phyloP scores from a whole-genome alignment of 1,284 basidiomycete genomes.

The Hypsizygus ulmarius region DNA sequence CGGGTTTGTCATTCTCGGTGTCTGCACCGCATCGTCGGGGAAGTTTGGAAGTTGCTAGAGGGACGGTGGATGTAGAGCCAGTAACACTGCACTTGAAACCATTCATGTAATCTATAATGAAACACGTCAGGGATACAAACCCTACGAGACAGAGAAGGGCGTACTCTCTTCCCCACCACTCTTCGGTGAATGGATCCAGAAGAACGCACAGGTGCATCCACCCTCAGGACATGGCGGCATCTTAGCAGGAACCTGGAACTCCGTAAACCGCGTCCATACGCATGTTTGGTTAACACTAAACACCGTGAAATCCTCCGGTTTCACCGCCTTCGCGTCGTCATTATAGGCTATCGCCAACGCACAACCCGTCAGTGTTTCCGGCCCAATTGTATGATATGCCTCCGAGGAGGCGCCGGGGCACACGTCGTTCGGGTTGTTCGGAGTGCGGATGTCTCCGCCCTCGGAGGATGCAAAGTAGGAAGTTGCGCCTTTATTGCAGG shows the following conservation, averaged over 20 bases:
- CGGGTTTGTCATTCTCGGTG: constrained; percentile 35
- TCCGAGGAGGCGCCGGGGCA: constrained; percentile 45
- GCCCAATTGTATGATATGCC: constrained; percentile 53
- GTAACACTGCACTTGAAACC: constrained; percentile 72
- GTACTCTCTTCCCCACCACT: constrained; percentile 36
- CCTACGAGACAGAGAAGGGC: constrained; percentile 6
- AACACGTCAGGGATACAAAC: neutral
- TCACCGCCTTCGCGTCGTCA: constrained; percentile 46
- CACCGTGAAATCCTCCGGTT: constrained; percentile 67
- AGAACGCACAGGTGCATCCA: constrained; percentile 69
- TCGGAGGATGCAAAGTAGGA: constrained; percentile 46
- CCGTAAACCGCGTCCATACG: constrained; percentile 65
- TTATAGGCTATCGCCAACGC: constrained; percentile 73
- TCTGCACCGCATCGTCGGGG: constrained; percentile 61
- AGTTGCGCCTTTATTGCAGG: constrained; percentile 59
- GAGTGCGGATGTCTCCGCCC: constrained; percentile 49
- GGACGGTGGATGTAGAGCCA: constrained; percentile 48
- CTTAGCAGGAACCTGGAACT: constrained; percentile 58
- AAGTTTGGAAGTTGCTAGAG: constrained; percentile 50
- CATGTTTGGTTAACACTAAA: constrained; percentile 74
- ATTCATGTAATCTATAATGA: constrained; percentile 60
- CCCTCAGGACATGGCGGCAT: constrained; percentile 69
- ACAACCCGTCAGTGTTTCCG: constrained; percentile 60
- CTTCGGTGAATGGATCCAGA: constrained; percentile 50
- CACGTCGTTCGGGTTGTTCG: constrained; percentile 39